Percentiles rank a stretch among this genome's conserved stretches.
These are phyloP conservation scores for Microbotryum lychnidis-dioicae DNA, from an alignment of 1,284 basidiomycete species.

Conservation along the genomic window DNA sequence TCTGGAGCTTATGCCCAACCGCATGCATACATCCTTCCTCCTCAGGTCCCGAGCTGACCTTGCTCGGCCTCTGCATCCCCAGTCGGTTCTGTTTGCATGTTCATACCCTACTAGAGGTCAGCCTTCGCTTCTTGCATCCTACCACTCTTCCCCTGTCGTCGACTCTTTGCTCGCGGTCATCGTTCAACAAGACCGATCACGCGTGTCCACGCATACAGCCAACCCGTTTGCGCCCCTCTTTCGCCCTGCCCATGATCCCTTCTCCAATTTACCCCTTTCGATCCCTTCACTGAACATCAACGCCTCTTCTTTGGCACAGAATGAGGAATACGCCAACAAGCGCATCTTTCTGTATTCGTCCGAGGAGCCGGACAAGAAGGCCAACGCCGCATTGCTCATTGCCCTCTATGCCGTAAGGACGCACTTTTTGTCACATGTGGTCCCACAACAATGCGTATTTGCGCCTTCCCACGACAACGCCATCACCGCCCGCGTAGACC, in stretches of 20 bases:
- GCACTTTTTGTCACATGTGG: no score
- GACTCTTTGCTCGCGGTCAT: background rate
- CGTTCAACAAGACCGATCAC: background rate
- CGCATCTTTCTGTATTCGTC: constrained; percentile 83
- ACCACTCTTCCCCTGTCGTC: constrained; percentile 8
- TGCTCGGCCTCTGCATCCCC: background rate
- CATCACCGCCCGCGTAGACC: no score
- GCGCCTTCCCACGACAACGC: no score
- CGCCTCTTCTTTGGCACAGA: background rate
- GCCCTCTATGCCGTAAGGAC: constrained; percentile 72
- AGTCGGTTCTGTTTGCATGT: constrained; percentile 77
- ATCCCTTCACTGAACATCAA: background rate
- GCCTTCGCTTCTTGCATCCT: constrained; percentile 19
- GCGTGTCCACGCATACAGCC: background rate
- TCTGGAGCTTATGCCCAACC: background rate
- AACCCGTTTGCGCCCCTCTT: background rate
- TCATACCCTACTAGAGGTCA: constrained; percentile 75
- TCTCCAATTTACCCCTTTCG: no score
- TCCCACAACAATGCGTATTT: no score
- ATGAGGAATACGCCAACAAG: constrained; percentile 10
- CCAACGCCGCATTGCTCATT: constrained; percentile 86
- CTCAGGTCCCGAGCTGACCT: background rate
- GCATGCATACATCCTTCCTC: background rate
- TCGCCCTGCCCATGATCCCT: background rate
- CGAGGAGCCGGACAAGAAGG: constrained; percentile 73